phyloP scores from a whole-genome alignment of 176 grass and related monocot species.

The bread wheat (Triticum aestivum) region IWGSC_CS_RefSeq_v2.1 NC_057798.1:760789487-760789986 shows the following conservation, averaged over 20 bases:
- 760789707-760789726: too few species aligned
- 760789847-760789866: accelerated
- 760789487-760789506: background rate
- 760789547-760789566: background rate
- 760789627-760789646: background rate
- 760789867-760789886: background rate
- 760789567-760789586: background rate
- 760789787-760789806: background rate
- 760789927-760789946: background rate
- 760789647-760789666: background rate
- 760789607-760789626: background rate
- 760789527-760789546: accelerated
- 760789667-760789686: too few species aligned
- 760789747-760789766: too few species aligned
- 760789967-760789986: background rate
- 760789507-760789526: background rate
- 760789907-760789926: background rate
- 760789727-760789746: too few species aligned
- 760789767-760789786: too few species aligned
- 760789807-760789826: background rate
- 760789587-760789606: accelerated
- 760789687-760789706: too few species aligned
- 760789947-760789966: background rate
- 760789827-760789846: background rate
- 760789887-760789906: background rate